Conservation (phyloP, 2,329 filamentous ascomycete species). For the Xylariaceae sp. region DNA sequence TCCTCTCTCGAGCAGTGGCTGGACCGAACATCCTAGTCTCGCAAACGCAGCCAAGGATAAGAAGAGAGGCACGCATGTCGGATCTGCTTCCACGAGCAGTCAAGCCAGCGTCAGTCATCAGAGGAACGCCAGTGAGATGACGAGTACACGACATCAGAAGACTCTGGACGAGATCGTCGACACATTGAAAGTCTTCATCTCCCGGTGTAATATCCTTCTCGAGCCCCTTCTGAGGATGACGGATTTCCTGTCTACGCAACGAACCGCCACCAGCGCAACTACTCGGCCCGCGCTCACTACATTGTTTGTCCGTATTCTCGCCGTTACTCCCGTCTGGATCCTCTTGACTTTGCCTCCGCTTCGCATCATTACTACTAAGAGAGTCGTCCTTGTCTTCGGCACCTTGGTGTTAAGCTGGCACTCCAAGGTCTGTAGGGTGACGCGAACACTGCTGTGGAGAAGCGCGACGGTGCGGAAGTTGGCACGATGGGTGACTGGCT, state of each 20-base stretch:
- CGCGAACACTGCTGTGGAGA: conserved; percentile 84
- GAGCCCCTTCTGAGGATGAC: conserved; percentile 85
- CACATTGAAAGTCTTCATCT: conserved; percentile 83
- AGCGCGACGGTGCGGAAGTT: conserved; percentile 68
- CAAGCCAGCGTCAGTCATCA: conserved; percentile 35
- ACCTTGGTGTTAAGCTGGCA: conserved; percentile 90
- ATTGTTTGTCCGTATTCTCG: conserved; percentile 80
- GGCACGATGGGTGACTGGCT: conserved; percentile 70
- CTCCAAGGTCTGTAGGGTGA: conserved; percentile 76
- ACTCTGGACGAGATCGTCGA: conserved; percentile 97
- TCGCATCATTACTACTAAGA: conserved; percentile 77
- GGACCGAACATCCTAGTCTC: conserved; percentile 43
- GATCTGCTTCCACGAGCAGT: conserved; percentile 24
- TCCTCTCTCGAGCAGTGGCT: conserved; percentile 79
- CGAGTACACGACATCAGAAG: conserved; percentile 75
- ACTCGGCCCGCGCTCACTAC: conserved; percentile 85
- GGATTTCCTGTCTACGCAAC: conserved; percentile 87
- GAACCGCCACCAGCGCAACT: conserved; percentile 84
- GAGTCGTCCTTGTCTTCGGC: conserved; percentile 78
- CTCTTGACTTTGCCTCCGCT: conserved; percentile 74
- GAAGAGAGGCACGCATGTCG: conserved; percentile 32
- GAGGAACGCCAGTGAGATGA: conserved; percentile 50
- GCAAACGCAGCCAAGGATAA: conserved; percentile 23
- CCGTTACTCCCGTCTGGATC: conserved; percentile 86
- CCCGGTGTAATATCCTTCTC: conserved; percentile 83